These are phyloP conservation scores for Vanrija sp. DNA, from an alignment of 1,284 basidiomycete genomes.

Conservation along the genomic window DNA sequence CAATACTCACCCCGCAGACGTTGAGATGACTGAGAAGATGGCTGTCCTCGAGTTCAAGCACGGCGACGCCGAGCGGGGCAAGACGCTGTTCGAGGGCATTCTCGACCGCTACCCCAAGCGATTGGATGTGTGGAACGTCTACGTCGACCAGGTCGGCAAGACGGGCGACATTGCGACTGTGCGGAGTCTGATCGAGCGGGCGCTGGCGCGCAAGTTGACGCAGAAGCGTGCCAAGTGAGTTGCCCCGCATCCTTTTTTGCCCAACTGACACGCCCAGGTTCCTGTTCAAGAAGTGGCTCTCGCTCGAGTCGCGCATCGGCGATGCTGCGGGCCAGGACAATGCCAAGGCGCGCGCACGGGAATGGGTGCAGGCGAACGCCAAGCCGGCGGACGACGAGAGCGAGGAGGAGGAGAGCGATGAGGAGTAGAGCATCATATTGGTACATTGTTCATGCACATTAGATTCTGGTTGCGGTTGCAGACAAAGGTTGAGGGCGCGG, in stretches of 20 bases:
- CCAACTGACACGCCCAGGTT: constrained; percentile 54
- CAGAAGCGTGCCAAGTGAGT: constrained; percentile 88
- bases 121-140: constrained; percentile 93
- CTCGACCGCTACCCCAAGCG: constrained; percentile 90
- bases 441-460: background rate
- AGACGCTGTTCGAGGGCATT: constrained; percentile 94
- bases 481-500: background rate
- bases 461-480: background rate
- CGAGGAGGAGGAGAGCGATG: constrained; percentile 17
- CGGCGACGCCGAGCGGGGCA: constrained; percentile 89
- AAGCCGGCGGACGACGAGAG: constrained; percentile 18
- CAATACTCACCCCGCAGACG: constrained; percentile 56
- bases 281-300: constrained; percentile 97
- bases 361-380: constrained; percentile 58
- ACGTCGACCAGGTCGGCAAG: constrained; percentile 89
- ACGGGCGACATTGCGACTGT: constrained; percentile 71
- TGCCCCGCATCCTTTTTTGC: background rate
- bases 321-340: constrained; percentile 74
- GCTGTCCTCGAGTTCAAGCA: constrained; percentile 92
- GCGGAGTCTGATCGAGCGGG: constrained; percentile 76
- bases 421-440: constrained; percentile 9
- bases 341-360: constrained; percentile 83
- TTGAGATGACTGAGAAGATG: constrained; percentile 91
- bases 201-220: constrained; percentile 78
- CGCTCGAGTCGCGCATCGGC: constrained; percentile 79